Evolutionary conservation across 169 alveolate species (phyloP).

Genomic region (Amoebophrya sp.): DNA sequence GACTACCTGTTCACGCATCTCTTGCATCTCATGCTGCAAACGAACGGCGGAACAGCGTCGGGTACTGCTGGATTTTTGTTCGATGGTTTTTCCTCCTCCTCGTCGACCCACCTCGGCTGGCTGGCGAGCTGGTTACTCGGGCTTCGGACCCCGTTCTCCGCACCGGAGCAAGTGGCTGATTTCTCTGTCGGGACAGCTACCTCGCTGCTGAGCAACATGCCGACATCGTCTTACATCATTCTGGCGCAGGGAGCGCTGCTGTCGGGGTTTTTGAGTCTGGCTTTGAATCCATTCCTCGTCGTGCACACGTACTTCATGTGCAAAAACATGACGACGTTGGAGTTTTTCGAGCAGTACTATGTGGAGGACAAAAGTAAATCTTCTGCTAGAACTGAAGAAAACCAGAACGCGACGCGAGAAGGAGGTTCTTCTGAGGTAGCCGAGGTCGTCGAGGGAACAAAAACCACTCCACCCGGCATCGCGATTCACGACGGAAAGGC

Average conservation of each 20-base stretch:
- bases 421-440: too few relatives aligned
- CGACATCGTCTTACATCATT: not conserved
- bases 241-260: not conserved
- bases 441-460: too few relatives aligned
- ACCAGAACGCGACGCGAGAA: not conserved
- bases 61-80: too few relatives aligned
- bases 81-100: too few relatives aligned
- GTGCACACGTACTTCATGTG: not conserved
- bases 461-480: too few relatives aligned
- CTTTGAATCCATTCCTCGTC: not conserved
- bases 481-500: too few relatives aligned
- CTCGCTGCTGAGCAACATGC: not conserved
- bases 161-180: not conserved
- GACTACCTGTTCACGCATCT: too few relatives aligned
- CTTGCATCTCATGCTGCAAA: constrained; percentile 1
- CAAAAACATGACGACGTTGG: not conserved
- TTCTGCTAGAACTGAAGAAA: not conserved
- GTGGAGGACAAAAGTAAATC: not conserved
- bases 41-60: too few relatives aligned
- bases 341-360: not conserved
- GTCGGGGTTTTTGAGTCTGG: not conserved
- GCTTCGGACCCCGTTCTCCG: not conserved
- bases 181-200: not conserved
- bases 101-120: not conserved
- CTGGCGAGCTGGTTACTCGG: not conserved